Evolutionary conservation across 2,329 filamentous ascomycete species (phyloP).

Genomic region (Colletotrichum theobromicola): DNA sequence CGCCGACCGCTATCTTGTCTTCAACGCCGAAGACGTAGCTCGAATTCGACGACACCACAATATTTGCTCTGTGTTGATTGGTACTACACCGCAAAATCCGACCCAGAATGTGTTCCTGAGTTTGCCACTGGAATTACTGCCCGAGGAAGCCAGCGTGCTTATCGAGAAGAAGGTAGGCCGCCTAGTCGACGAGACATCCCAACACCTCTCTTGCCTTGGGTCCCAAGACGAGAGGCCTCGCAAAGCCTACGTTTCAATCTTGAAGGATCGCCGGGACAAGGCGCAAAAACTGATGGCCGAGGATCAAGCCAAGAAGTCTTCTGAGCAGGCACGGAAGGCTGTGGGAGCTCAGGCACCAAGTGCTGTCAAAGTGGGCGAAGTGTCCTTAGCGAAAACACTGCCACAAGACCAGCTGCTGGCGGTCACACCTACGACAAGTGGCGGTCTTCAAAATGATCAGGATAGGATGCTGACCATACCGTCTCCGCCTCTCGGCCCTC

Average conservation of each 20-base stretch:
- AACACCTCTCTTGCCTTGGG: slow-evolving; percentile 70
- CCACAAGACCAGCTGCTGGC: slow-evolving; percentile 25
- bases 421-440: slow-evolving; percentile 42
- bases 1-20: slow-evolving; percentile 83
- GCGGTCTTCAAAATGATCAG: slow-evolving; percentile 29
- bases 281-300: slow-evolving; percentile 46
- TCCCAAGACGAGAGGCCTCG: slow-evolving; percentile 63
- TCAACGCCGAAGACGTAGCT: slow-evolving; percentile 82
- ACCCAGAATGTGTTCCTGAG: slow-evolving; percentile 95
- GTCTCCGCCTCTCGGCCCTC: slow-evolving; percentile 45
- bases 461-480: slow-evolving; percentile 15
- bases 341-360: slow-evolving; percentile 7
- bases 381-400: background rate
- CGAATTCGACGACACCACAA: slow-evolving; percentile 80
- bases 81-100: slow-evolving; percentile 88
- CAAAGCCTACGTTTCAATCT: slow-evolving; percentile 67
- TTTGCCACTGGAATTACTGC: slow-evolving; percentile 85
- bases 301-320: slow-evolving; percentile 40
- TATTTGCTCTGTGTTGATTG: slow-evolving; percentile 85
- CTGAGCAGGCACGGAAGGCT: slow-evolving; percentile 30
- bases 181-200: slow-evolving; percentile 78
- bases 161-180: slow-evolving; percentile 79
- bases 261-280: slow-evolving; percentile 45
- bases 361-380: background rate
- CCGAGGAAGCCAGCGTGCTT: slow-evolving; percentile 85